Evolutionary conservation across 2,329 filamentous ascomycete genomes (phyloP), one percentile per base, ranked within the genome.

Genomic region (Sarocladium kiliense): DNA sequence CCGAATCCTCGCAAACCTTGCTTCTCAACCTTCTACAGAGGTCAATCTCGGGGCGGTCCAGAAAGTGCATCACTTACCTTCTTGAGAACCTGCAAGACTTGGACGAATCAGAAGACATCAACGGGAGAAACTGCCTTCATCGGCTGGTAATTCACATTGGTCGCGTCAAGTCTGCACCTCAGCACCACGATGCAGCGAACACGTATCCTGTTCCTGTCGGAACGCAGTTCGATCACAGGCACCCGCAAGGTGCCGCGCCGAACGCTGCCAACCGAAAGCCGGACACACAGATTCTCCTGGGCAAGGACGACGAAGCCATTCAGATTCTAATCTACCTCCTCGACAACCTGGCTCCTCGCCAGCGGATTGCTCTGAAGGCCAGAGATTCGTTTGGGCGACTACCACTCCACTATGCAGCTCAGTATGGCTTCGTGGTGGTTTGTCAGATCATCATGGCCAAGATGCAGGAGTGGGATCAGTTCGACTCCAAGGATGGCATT

Each of bases 391-490:
- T 93, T 58, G 92, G 91, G 2, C 87, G 93, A 3, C 80, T 93
- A 14, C 91, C 93, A 1, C 77, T 97, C 11, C 93, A 97, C 68
- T 97, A 97, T 66, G 91, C 91, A 2, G 93, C 94, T 0, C 91
- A 97, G 67, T 96, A 95, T 66, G 94, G 94, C 2, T 91, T 97
- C 63, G 89, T 94, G 3, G 83, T 91, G n/a, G 86, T 97, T 10
- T 96, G 91, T 65, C 82, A 96, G 66, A 79, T 92, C 23, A 81
- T 97, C 61, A 92, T 97, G 74, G 85, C 87, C 59, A 87, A 88
- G 64, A 92, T 99, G 85, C 89, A 93, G 66, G 80, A 85, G 23
- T 97, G 93, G 93, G 82, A 82, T 16, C 86, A 95, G 63, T 96
- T 96, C 65, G 81, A 96, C 64, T 85, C 92, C 26, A 83, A 85